These are phyloP conservation scores for Fusarium sp. DNA, from an alignment of 2,329 filamentous ascomycete species.

Conservation along the genomic window DNA sequence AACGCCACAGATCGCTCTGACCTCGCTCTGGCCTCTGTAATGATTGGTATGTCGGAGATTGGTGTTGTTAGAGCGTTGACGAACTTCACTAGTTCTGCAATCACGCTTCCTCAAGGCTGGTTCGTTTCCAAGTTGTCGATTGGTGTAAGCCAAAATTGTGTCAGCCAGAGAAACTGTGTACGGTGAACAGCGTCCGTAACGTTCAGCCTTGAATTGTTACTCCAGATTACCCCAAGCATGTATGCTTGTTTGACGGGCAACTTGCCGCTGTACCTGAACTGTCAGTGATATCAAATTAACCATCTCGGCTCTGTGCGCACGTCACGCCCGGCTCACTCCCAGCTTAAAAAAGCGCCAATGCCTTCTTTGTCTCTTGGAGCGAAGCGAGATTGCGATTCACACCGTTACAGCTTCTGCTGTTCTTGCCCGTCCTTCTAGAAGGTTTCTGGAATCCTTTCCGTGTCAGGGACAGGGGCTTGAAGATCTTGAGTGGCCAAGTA, in stretches of 20 bases:
- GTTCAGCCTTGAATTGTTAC: constrained; percentile 14
- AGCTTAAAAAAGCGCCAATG: constrained; percentile 28
- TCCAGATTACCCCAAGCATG: constrained; percentile 31
- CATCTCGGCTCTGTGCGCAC: constrained; percentile 30
- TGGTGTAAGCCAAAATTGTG: constrained; percentile 7
- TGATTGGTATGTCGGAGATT: constrained; percentile 7
- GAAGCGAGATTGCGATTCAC: constrained; percentile 44
- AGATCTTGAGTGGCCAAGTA: constrained; percentile 30
- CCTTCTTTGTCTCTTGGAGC: constrained; percentile 13
- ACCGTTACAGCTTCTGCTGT: constrained; percentile 19
- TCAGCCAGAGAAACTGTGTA: neutral
- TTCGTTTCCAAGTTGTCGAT: neutral
- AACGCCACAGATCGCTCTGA: constrained; percentile 33
- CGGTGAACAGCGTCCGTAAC: constrained; percentile 3
- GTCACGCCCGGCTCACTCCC: constrained; percentile 28
- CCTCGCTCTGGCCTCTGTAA: constrained; percentile 7
- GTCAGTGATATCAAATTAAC: constrained; percentile 14
- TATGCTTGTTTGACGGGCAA: constrained; percentile 26
- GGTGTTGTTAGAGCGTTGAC: constrained; percentile 6
- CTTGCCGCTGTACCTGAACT: constrained; percentile 32
- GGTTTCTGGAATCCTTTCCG: constrained; percentile 42
- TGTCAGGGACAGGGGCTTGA: constrained; percentile 24
- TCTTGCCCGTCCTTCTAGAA: constrained; percentile 47
- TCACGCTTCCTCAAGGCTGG: neutral
- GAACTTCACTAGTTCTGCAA: constrained; percentile 9